Percentiles rank a stretch among this genome's conserved stretches.
These are phyloP conservation scores for Lithocarpus polystachyus DNA, from an alignment of 306 rosid species.

Conservation along the genomic window DNA sequence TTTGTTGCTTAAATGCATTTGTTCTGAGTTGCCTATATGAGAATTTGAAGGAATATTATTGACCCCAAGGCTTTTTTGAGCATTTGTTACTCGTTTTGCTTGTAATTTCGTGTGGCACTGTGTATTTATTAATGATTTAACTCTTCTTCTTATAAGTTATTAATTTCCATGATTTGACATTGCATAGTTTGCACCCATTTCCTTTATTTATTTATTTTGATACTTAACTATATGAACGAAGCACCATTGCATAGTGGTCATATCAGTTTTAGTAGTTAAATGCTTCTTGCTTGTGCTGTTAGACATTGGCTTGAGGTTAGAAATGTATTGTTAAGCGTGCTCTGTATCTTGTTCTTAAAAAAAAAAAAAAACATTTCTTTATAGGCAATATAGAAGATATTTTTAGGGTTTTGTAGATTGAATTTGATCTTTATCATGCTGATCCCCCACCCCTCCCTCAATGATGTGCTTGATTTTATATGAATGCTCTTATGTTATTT, in stretches of 20 bases:
- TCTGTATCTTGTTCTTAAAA: not conserved
- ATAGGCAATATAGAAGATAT: not conserved
- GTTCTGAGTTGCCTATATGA: constrained; percentile 11
- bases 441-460: not conserved
- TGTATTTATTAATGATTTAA: not conserved
- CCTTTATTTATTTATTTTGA: not conserved
- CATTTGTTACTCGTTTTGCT: constrained; percentile 23
- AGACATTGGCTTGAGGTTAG: not conserved
- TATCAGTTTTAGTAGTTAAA: not conserved
- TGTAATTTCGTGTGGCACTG: constrained; percentile 9
- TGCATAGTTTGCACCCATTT: not conserved
- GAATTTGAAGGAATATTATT: constrained; percentile 35
- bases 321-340: not conserved
- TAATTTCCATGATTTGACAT: constrained; percentile 1
- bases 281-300: not conserved
- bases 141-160: not conserved
- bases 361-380: not conserved
- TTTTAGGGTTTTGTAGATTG: not conserved
- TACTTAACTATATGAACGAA: not conserved
- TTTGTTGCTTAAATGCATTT: constrained; percentile 25
- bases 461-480: no score
- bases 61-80: constrained; percentile 47
- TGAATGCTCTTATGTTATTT: no score
- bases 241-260: not conserved
- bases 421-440: not conserved